Conservation (phyloP, 1,284 basidiomycete species). For the Cryptococcus deneoformans region DNA sequence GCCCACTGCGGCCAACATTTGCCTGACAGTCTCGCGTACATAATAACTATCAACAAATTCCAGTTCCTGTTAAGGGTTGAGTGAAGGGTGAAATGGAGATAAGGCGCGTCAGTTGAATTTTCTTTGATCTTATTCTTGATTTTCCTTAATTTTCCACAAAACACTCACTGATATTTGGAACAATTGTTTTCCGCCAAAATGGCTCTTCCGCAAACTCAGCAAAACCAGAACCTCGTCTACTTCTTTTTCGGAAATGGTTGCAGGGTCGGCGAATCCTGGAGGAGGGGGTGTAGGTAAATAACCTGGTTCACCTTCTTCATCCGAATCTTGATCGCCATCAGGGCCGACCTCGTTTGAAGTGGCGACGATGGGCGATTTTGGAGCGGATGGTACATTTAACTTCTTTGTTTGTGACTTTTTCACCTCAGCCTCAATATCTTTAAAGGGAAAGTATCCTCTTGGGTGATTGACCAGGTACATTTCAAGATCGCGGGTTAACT, state of each 20-base stretch:
- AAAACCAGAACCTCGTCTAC: constrained; percentile 33
- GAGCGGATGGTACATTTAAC: constrained; percentile 1
- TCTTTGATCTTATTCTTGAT: neutral
- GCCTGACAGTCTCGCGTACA: constrained; percentile 17
- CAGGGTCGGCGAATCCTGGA: constrained; percentile 37
- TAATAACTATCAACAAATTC: constrained; percentile 16
- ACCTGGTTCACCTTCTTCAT: constrained; percentile 9
- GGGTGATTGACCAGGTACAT: constrained; percentile 59
- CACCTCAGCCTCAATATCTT: constrained; percentile 12
- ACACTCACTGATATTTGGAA: constrained; percentile 21
- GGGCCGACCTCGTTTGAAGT: neutral
- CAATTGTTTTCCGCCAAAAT: constrained; percentile 6
- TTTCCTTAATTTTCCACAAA: neutral
- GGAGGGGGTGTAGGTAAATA: constrained; percentile 31
- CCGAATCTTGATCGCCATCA: neutral
- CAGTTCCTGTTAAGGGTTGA: constrained; percentile 15
- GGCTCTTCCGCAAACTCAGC: constrained; percentile 5
- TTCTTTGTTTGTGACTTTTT: neutral
- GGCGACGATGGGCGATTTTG: neutral
- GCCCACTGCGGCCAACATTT: constrained; percentile 38
- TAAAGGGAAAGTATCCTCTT: constrained; percentile 43
- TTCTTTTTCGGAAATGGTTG: constrained; percentile 11
- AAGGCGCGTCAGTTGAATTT: neutral
- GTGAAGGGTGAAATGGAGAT: neutral
- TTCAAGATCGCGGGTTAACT: constrained; percentile 63